Conservation (phyloP, 208 protist species). For the Naegleria fowleri region DNA sequence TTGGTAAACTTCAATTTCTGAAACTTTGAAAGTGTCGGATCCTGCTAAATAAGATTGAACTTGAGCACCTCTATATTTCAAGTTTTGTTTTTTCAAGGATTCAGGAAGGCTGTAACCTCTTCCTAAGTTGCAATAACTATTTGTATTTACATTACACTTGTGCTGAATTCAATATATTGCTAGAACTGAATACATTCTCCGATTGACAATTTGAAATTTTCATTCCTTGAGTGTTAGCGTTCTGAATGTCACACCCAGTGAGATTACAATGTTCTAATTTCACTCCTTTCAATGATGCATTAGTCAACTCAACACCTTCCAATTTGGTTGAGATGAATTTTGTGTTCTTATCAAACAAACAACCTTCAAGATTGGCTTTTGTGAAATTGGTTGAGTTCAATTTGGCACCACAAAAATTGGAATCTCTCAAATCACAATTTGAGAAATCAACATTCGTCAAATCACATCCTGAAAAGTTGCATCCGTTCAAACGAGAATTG, state of each 20-base stretch:
- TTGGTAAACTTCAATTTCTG: constrained; percentile 26
- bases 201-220: neutral
- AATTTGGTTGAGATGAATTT: neutral
- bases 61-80: neutral
- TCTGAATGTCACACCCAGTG: neutral
- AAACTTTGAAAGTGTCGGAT: neutral
- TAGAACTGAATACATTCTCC: neutral
- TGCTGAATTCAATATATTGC: neutral
- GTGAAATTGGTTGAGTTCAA: neutral
- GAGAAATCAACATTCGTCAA: neutral
- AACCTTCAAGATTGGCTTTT: neutral
- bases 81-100: no score
- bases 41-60: neutral
- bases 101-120: neutral
- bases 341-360: neutral
- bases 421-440: neutral
- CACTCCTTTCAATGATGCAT: neutral
- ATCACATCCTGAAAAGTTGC: neutral
- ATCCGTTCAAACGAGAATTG: neutral
- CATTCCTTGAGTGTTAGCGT: neutral
- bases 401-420: neutral
- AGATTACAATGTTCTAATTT: neutral
- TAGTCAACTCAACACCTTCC: neutral
- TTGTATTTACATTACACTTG: neutral
- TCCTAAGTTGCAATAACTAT: neutral